Evolutionary conservation across 345 rosid species (phyloP), one percentile per base, ranked within the genome.

Genomic region (Syzygium aromaticum): DNA sequence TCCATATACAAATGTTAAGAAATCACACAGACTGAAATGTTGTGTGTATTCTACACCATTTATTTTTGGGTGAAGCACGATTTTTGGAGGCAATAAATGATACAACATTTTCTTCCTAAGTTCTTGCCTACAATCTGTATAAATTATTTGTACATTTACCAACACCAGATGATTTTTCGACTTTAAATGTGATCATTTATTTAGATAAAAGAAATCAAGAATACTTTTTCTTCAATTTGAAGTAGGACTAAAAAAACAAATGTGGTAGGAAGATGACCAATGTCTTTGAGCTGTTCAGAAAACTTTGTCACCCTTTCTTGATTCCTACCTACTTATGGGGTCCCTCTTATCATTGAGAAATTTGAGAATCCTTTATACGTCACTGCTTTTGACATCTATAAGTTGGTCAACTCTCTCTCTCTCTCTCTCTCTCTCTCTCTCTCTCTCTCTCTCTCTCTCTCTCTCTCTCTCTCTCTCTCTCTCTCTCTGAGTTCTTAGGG

Each of bases 301-400:
- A 88, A 87, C 43, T 77, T 53, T 88, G 51, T 8, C 84, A 73
- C 49, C 49, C 14, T 86, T 52, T 85, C 54, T 54, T 86, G 88
- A 87, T 92, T 90, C 91, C 86, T 86, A 92, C 88, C 93, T 30
- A 90, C 88, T 84, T 54, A 40, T 80, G 57, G 92, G 93, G 91
- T 57, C 92, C 92, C 85, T 59, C 91, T 86, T 89, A 91, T 91
- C 89, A 92, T 92, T 92, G 92, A 87, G 90, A 90, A 91, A 73
- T 73, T 73, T 73, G 7, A 38, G 82, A 73, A 73, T 73, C 89
- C 92, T 86, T 89, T 91, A 57, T 85, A 88, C 92, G 92, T 89
- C 94, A 89, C 87, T 90, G 85, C 87, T 88, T 88, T 82, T 85
- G 88, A 90, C 93, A 86, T 87, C 33, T 7, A 84, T 54, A 27